Base-by-base conservation (phyloP, 1,139 yeast species). In the Petasospora fabianii region DNA sequence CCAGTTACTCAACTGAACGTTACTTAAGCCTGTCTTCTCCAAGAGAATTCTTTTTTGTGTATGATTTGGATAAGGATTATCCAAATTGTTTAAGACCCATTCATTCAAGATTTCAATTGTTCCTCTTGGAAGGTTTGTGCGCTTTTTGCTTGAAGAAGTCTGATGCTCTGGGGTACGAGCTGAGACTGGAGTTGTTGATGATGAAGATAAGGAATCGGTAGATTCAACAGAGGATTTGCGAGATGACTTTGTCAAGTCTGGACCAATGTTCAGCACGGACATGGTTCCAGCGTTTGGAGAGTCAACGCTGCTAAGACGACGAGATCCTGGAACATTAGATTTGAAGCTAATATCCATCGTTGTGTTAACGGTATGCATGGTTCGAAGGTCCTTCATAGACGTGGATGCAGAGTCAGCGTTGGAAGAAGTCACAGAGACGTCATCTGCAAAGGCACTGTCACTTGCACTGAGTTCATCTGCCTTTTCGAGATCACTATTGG, bases 1-100 rank as follows among this genome's bases (percentile, higher is more conserved):
- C 97, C 98, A 92, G 61, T 92, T 92, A 48, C 94, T 81, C 46
- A 92, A 73, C 61, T 92, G 98, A 51, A 88, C 95, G 60, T 85
- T 80, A 46, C 90, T 84, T 55, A 92, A 73, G 1, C 97, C 96
- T 0, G 98, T 92, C 56, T 77, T 75, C 53, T 75, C 69, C 71
- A 88, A 78, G 49, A 92, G 69, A 53, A 83, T 84, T 49, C 78
- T 73, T 65, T 92, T 92, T 56, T 90, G 97, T 48, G 84, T 83
- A 37, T 90, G 85, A 46, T 88, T 85, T 6, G 98, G 98, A 60
- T 90, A 90, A 13, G 98, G 98, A 58, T 90, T 95, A 52, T 84
- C 83, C 49, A 88, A 66, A 60, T 92, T 95, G 36, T 81, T 80
- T 52, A 82, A 73, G 39, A 90, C 71, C 98, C 98, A 92, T 47